These are phyloP conservation scores for Phalaenopsis equestris DNA, from an alignment of 106 monocot genomes.

Conservation along the genomic window DNA sequence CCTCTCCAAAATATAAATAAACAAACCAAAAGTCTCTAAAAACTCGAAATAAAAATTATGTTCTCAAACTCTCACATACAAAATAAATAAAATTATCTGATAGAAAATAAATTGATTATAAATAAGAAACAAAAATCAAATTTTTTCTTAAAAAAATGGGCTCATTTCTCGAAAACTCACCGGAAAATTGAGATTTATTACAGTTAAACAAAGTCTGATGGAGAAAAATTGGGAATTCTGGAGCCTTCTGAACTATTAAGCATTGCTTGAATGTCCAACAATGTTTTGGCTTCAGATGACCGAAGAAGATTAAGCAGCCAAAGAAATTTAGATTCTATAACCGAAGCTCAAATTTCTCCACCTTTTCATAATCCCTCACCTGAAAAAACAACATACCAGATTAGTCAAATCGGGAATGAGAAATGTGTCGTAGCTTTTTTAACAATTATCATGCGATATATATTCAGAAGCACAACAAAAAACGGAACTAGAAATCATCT, in stretches of 20 bases:
- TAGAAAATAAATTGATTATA: too few relatives aligned
- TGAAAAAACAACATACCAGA: background rate
- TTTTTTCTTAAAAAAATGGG: too few relatives aligned
- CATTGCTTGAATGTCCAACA: background rate
- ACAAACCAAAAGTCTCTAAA: too few relatives aligned
- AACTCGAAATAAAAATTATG: too few relatives aligned
- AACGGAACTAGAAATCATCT: background rate
- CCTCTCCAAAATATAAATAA: too few relatives aligned
- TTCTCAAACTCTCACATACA: too few relatives aligned
- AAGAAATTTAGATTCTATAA: background rate
- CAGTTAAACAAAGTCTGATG: too few relatives aligned
- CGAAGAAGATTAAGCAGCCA: background rate
- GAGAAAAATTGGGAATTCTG: background rate
- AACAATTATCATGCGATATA: background rate
- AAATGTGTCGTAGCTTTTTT: background rate
- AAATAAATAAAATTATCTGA: too few relatives aligned
- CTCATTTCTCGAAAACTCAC: too few relatives aligned
- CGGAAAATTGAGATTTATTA: too few relatives aligned
- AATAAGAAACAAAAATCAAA: too few relatives aligned
- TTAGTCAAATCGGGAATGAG: background rate
- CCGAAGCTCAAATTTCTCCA: background rate
- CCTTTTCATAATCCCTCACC: background rate
- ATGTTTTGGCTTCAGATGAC: background rate
- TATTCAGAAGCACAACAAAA: background rate
- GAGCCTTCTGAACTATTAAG: background rate